Evolutionary conservation across 352 stramenopile species (phyloP), one percentile per base, ranked within the genome.

Genomic region (Phytophthora hibernalis): DNA sequence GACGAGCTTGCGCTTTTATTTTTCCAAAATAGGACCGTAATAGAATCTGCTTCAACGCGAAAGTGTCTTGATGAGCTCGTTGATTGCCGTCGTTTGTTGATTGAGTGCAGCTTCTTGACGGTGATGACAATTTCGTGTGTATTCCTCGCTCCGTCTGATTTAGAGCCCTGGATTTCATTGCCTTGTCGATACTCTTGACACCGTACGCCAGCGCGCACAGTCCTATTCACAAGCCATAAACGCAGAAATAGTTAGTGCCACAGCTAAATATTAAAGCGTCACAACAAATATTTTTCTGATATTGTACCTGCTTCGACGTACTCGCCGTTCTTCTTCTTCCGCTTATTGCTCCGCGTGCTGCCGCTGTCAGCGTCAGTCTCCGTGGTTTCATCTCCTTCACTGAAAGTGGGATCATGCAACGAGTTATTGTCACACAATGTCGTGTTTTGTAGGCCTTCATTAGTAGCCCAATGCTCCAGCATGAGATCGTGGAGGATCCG

Each of bases 311-410:
- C 52, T 50, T 59, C 52, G 12, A 51, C 52, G 26, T 7, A 59
- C 24, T 59, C 52, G 1, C 38, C 38, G 24, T 42, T 59, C 31
- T 37, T 59, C 22, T 59, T 59, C 38, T 59, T 59, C 9, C 52
- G 52, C 38, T 50, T 51, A 10, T 20, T 51, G 20, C 38, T 24
- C n/a, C 15, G 5, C 11, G 13, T 21, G 6, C 28, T 15, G 38
- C 31, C 9, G 11, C 31, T 37, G 9, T 37, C 31, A 15, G 30
- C 24, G 5, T 12, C 13, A 1, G 9, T 5, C 20, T 59, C 15
- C 9, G 31, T 15, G 8, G 31, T 37, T 15, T 37, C 11, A 15
- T 37, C 31, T 37, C 31, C 31, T 37, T 37, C 31, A 10, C 11
- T 15, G 31, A 37, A 37, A 37, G 31, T 15, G 11, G 31, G 31